Evolutionary conservation across 192 early-diverging fungal species (phyloP).

Genomic region (Phlyctochytrium bullatum): DNA sequence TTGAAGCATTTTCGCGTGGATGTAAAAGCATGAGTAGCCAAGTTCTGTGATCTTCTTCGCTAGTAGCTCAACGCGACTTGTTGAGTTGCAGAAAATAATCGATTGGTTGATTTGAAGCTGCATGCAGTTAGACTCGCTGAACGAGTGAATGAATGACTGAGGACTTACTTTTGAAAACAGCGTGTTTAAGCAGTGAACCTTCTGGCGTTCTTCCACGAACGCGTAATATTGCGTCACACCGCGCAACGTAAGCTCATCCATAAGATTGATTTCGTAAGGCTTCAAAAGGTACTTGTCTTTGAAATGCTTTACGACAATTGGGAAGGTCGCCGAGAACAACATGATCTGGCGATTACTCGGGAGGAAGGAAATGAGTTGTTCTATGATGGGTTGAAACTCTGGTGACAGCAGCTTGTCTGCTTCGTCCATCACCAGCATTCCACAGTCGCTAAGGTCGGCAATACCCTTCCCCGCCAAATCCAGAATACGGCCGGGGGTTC

Average conservation of each 20-base stretch:
- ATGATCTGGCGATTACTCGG: conserved; percentile 89
- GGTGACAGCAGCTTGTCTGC: conserved; percentile 98
- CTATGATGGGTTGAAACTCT: conserved; percentile 98
- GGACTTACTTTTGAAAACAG: conserved; percentile 79
- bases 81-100: conserved; percentile 99
- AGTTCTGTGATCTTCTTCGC: conserved; percentile 99
- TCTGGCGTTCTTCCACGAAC: conserved; percentile 98
- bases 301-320: conserved; percentile 95
- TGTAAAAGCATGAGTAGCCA: conserved; percentile 99
- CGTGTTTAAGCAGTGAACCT: conserved; percentile 87
- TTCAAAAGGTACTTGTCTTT: conserved; percentile 95
- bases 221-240: conserved; percentile 99
- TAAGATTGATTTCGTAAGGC: conserved; percentile 98
- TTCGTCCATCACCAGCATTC: conserved; percentile 98
- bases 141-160: background rate
- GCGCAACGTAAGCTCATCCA: conserved; percentile 97
- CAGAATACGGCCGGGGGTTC: conserved; percentile 94
- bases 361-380: conserved; percentile 91
- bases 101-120: conserved; percentile 99
- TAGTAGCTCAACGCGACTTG: conserved; percentile 95
- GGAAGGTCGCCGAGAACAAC: conserved; percentile 97
- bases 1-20: conserved; percentile 98
- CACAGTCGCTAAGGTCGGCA: conserved; percentile 84
- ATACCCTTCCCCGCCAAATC: conserved; percentile 95
- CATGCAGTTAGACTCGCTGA: background rate